Evolutionary conservation across 176 grass and related monocot genomes (phyloP).

Genomic region (Calamus simplicifolius): DNA sequence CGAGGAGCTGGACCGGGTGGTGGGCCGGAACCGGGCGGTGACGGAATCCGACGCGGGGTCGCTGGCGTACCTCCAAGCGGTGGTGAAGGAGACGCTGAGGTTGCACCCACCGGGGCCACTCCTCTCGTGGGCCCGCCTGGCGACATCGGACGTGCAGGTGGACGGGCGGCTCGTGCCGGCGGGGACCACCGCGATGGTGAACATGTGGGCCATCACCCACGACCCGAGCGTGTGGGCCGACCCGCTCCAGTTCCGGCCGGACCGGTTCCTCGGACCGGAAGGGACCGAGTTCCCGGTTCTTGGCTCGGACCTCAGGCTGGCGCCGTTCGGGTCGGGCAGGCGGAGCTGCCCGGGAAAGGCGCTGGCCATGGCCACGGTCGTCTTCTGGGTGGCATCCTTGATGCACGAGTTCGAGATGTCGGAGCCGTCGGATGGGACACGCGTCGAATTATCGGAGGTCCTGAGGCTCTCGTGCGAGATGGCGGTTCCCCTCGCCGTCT

Average conservation of each 20-base stretch:
- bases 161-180: constrained; percentile 45
- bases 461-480: constrained; percentile 90
- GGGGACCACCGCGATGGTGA: constrained; percentile 90
- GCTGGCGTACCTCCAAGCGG: constrained; percentile 62
- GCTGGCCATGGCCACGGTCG: constrained; percentile 74
- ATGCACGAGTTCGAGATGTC: constrained; percentile 58
- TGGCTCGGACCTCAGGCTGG: constrained; percentile 62
- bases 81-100: constrained; percentile 71
- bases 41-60: constrained; percentile 30
- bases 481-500: constrained; percentile 47
- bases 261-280: constrained; percentile 25
- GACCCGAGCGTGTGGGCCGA: constrained; percentile 56
- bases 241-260: constrained; percentile 39
- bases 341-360: constrained; percentile 78
- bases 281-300: constrained; percentile 12
- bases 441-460: constrained; percentile 51
- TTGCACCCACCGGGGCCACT: constrained; percentile 89
- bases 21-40: constrained; percentile 22
- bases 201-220: constrained; percentile 97
- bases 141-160: constrained; percentile 59
- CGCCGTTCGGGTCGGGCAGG: constrained; percentile 70
- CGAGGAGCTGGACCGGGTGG: constrained; percentile 57
- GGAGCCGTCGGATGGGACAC: background rate
- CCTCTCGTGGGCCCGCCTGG: constrained; percentile 78
- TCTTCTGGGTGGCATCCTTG: constrained; percentile 67